Conservation (phyloP, 2,329 filamentous ascomycete species). For the Ophiocordyceps robertsii region DNA sequence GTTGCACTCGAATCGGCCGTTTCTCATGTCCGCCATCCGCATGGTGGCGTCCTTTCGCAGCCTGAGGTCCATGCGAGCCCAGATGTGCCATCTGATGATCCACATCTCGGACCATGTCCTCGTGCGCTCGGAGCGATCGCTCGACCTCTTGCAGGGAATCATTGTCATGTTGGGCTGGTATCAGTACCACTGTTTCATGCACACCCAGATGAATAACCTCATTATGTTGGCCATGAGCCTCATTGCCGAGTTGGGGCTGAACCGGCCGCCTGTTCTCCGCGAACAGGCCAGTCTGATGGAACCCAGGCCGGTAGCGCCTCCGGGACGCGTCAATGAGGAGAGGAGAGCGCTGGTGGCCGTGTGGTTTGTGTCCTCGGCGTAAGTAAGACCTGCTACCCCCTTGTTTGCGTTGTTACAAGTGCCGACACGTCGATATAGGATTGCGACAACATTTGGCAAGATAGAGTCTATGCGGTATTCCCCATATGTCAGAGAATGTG, state of each 20-base stretch:
- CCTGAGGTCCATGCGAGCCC: slow-evolving; percentile 31
- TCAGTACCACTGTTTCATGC: slow-evolving; percentile 40
- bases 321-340: slow-evolving; percentile 34
- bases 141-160: slow-evolving; percentile 35
- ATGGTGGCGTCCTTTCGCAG: slow-evolving; percentile 36
- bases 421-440: slow-evolving; percentile 11
- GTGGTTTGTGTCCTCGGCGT: slow-evolving; percentile 42
- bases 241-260: slow-evolving; percentile 32
- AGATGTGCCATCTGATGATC: slow-evolving; percentile 33
- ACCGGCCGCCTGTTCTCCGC: slow-evolving; percentile 22
- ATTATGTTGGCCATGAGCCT: slow-evolving; percentile 33
- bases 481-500: slow-evolving; percentile 36
- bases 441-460: slow-evolving; percentile 27
- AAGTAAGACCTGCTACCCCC: slow-evolving; percentile 9
- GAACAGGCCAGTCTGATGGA: slow-evolving; percentile 30
- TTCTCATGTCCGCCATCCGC: slow-evolving; percentile 33
- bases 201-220: slow-evolving; percentile 37
- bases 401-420: not conserved
- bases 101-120: slow-evolving; percentile 35
- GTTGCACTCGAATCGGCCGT: slow-evolving; percentile 26
- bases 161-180: slow-evolving; percentile 37
- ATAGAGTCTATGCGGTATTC: slow-evolving; percentile 37
- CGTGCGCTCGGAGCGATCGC: slow-evolving; percentile 32
- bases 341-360: slow-evolving; percentile 36
- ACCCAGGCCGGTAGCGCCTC: slow-evolving; percentile 22